Evolutionary conservation across 2,329 filamentous ascomycete species (phyloP).

Genomic region (Chaetomium globosum): DNA sequence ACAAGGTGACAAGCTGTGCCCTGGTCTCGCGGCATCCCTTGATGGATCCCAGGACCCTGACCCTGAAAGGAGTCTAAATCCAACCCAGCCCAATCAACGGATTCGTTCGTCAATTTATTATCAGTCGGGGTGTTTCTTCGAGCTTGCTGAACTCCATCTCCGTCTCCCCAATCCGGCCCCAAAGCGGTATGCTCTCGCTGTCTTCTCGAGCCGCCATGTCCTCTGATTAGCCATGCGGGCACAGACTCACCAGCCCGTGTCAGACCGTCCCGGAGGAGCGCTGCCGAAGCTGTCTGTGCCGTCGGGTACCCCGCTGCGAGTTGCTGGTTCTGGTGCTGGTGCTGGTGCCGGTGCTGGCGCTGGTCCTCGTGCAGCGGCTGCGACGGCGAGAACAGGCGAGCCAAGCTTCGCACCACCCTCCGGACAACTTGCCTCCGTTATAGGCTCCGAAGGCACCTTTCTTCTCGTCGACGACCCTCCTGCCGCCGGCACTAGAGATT

Average conservation of each 20-base stretch:
- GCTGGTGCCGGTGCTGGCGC: conserved; percentile 1
- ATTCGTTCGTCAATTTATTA: conserved; percentile 7
- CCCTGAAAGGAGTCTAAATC: conserved; percentile 20
- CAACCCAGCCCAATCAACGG: conserved; percentile 12
- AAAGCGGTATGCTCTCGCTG: conserved; percentile 29
- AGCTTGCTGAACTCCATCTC: conserved; percentile 12
- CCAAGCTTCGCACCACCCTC: conserved; percentile 23
- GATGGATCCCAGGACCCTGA: conserved; percentile 25
- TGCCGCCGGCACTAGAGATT: conserved; percentile 47
- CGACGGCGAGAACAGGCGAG: conserved; percentile 17
- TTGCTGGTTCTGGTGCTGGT: conserved; percentile 16
- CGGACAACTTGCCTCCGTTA: conserved; percentile 27
- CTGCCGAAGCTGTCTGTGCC: conserved; percentile 28
- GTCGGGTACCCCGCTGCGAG: conserved; percentile 29
- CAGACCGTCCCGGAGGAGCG: conserved; percentile 32
- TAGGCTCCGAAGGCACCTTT: conserved; percentile 35
- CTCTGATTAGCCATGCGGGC: conserved; percentile 36
- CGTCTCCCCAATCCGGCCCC: conserved; percentile 15
- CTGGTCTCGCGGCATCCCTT: conserved; percentile 15
- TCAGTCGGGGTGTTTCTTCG: neutral
- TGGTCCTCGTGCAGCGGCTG: conserved; percentile 13
- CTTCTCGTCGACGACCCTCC: conserved; percentile 38
- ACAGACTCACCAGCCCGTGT: conserved; percentile 35
- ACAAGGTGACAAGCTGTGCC: conserved; percentile 18
- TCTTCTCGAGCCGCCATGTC: conserved; percentile 27